Base-by-base conservation (phyloP, 768 basidiomycete genomes). In the Pholiota conissans region DNA sequence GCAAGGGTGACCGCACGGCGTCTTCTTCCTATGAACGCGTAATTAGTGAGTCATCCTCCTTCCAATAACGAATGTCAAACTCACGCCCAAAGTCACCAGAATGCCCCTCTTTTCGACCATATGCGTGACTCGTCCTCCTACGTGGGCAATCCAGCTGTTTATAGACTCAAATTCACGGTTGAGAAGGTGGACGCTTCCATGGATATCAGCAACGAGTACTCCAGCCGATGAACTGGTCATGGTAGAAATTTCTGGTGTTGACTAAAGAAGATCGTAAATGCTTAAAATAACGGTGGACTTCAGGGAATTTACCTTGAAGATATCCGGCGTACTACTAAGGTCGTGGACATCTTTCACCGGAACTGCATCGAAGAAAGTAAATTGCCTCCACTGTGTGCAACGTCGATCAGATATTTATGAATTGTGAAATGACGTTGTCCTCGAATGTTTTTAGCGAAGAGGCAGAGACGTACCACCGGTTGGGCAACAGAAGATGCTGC, bases 261-360 rank as follows among this genome's bases (percentile, higher is more conserved):
- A 79, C 82, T 89, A 57, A 42, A 30, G 28, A 50, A 26, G 5
- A 30, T 52, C 30, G 20, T 61, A 55, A n/a, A 22, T 56, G 37
- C 40, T 40, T 34, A 48, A 4, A 22, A 20, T 5, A 53, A 39
- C 28, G 49, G n/a, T n/a, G n/a, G n/a, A n/a, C n/a, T n/a, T n/a
- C n/a, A n/a, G n/a, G n/a, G n/a, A n/a, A n/a, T n/a, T n/a, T n/a
- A 89, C 91, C 70, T 87, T 87, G 80, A 96, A 85, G 22, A 93
- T 80, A 53, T 91, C 87, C 0, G 93, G 93, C 0, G 86, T 72
- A 56, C 81, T 84, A 2, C 84, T 81, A 13, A 91, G 76, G 67
- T 96, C 90, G 64, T 95, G 85, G 2, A 80, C 76, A 65, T 93
- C 93, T 69, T 86, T 92, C 60, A 95, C 85, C 10, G 85, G 82